A percentile compares a stretch with the other conserved stretches of the same genome.
Conservation (phyloP, 2,329 filamentous ascomycete genomes). For the Verticillium albo-atrum region DNA sequence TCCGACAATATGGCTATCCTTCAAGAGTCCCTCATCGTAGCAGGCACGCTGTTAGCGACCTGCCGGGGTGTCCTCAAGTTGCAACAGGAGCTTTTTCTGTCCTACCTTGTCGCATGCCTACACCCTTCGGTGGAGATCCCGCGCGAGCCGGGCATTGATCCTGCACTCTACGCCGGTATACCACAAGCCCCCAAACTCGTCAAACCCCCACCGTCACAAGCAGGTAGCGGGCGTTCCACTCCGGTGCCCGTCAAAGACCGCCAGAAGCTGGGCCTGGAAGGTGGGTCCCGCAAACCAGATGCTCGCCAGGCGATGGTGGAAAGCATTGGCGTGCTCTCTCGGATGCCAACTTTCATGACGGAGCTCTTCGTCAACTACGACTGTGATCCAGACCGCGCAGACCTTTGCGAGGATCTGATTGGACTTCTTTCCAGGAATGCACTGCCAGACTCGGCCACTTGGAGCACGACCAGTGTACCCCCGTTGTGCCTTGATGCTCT, state of each 20-base stretch:
- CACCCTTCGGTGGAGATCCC: slow-evolving; percentile 95
- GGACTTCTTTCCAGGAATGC: slow-evolving; percentile 90
- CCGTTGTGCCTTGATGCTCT: slow-evolving; percentile 91
- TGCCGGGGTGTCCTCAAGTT: slow-evolving; percentile 88
- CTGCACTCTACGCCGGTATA: slow-evolving; percentile 86
- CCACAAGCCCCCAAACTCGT: slow-evolving; percentile 85
- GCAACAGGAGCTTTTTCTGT: slow-evolving; percentile 93
- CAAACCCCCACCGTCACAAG: slow-evolving; percentile 69
- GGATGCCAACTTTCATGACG: slow-evolving; percentile 91
- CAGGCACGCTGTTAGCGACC: slow-evolving; percentile 84
- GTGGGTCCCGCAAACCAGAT: slow-evolving; percentile 86
- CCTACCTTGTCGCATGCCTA: slow-evolving; percentile 88
- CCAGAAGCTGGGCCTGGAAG: slow-evolving; percentile 88
- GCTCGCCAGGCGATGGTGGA: slow-evolving; percentile 98
- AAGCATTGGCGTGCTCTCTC: slow-evolving; percentile 82
- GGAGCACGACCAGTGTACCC: slow-evolving; percentile 98
- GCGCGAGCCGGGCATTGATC: slow-evolving; percentile 83
- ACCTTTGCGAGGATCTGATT: slow-evolving; percentile 93
- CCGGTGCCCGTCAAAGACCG: slow-evolving; percentile 90
- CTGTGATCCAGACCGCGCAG: slow-evolving; percentile 84
- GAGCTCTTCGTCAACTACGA: slow-evolving; percentile 98
- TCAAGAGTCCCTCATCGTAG: slow-evolving; percentile 87
- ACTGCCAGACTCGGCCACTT: slow-evolving; percentile 90
- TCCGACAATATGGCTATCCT: slow-evolving; percentile 96
- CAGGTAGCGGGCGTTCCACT: slow-evolving; percentile 76